Evolutionary conservation across 2,329 filamentous ascomycete genomes (phyloP).

Genomic region (Fusarium agapanthi): DNA sequence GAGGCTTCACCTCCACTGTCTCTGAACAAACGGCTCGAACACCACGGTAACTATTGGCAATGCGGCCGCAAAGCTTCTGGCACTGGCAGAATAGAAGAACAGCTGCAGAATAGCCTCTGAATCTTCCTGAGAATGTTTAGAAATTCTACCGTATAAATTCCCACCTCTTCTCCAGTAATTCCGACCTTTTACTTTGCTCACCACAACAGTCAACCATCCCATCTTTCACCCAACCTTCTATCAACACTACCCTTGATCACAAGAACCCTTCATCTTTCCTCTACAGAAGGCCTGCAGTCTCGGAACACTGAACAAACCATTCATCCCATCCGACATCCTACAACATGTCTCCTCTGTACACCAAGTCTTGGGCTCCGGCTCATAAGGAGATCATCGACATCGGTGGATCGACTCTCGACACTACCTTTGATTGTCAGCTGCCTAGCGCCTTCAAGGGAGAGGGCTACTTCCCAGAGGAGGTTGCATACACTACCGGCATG

Average conservation of each 20-base stretch:
- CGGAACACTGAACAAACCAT: background rate
- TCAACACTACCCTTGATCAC: background rate
- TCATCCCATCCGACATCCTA: background rate
- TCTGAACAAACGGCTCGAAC: background rate
- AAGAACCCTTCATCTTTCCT: background rate
- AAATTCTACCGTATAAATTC: background rate
- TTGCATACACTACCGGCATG: slow-evolving; percentile 36
- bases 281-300: background rate
- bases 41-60: background rate
- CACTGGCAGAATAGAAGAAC: background rate
- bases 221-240: background rate
- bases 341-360: background rate
- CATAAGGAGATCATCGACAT: slow-evolving; percentile 24
- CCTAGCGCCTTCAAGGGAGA: slow-evolving; percentile 7
- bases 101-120: background rate
- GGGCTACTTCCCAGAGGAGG: slow-evolving; percentile 37
- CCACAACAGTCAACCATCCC: background rate
- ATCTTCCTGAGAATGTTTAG: rapidly evolving
- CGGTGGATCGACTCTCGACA: slow-evolving; percentile 23
- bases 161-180: background rate
- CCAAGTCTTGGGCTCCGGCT: background rate
- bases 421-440: slow-evolving; percentile 13
- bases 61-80: background rate
- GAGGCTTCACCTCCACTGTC: background rate
- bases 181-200: background rate